These are phyloP conservation scores for Naumovozyma baii DNA, from an alignment of 805 yeast species.

Conservation along the genomic window DNA sequence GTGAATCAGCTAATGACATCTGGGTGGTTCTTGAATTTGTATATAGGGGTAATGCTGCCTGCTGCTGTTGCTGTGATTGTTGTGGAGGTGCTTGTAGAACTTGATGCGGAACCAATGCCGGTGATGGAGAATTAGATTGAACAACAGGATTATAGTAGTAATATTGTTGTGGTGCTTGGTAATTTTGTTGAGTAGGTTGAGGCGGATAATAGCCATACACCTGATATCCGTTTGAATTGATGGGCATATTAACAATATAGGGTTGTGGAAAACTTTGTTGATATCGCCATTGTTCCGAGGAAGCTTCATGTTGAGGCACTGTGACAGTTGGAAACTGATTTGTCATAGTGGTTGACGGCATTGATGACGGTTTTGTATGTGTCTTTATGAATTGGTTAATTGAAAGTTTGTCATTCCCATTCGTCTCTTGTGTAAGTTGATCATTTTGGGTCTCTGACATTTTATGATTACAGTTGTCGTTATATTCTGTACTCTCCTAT, in stretches of 20 bases:
- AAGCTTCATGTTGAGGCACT: not conserved
- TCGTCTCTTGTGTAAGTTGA: not conserved
- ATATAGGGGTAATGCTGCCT: conserved; percentile 1
- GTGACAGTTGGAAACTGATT: not conserved
- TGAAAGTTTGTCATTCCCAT: not conserved
- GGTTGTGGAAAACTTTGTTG: conserved; percentile 7
- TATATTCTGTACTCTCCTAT: too few relatives aligned
- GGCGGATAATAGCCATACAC: conserved; percentile 1
- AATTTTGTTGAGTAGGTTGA: conserved; percentile 3
- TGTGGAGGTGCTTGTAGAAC: conserved; percentile 1
- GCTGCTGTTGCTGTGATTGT: conserved; percentile 1
- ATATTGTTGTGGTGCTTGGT: conserved; percentile 2
- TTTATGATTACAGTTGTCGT: too few relatives aligned
- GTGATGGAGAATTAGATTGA: not conserved
- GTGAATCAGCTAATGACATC: not conserved
- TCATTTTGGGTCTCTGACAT: not conserved
- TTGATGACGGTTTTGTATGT: not conserved
- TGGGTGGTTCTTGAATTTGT: not conserved
- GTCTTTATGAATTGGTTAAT: not conserved
- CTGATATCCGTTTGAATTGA: not conserved
- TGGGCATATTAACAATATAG: conserved; percentile 2
- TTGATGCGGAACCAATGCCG: not conserved
- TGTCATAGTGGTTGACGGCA: not conserved
- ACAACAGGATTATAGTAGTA: conserved; percentile 3
- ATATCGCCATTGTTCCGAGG: conserved; percentile 8